Evolutionary conservation across 2,329 filamentous ascomycete genomes (phyloP).

Genomic region (Aspergillus fijiensis): DNA sequence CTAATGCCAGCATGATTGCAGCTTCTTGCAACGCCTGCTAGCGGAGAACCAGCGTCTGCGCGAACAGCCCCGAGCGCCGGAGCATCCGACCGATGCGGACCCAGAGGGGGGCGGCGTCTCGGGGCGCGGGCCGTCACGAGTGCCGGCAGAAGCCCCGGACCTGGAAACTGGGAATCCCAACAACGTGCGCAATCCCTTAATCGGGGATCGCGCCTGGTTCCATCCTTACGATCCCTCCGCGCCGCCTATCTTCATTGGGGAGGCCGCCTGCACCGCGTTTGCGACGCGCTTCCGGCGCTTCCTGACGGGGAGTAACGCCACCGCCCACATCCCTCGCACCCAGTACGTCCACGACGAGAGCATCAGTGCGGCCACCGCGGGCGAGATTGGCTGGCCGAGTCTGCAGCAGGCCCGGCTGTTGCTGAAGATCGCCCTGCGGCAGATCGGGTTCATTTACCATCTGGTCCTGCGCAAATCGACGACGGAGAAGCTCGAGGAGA

Average conservation of each 20-base stretch:
- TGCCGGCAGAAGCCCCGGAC: slow-evolving; percentile 26
- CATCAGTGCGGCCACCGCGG: slow-evolving; percentile 29
- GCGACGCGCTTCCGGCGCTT: slow-evolving; percentile 41
- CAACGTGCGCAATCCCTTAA: slow-evolving; percentile 34
- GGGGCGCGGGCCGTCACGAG: slow-evolving; percentile 16
- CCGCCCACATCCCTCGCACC: slow-evolving; percentile 35
- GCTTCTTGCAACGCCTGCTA: slow-evolving; percentile 37
- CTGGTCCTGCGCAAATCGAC: slow-evolving; percentile 39
- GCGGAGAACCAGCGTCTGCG: slow-evolving; percentile 34
- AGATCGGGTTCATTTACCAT: slow-evolving; percentile 39
- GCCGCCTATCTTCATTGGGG: slow-evolving; percentile 40
- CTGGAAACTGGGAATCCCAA: slow-evolving; percentile 24
- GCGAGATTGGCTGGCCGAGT: slow-evolving; percentile 36
- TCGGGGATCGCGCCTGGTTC: slow-evolving; percentile 40
- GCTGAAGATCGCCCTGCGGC: slow-evolving; percentile 38
- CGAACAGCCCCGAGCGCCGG: slow-evolving; percentile 31
- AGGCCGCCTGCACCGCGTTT: slow-evolving; percentile 43
- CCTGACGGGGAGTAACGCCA: slow-evolving; percentile 32
- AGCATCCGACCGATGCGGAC: slow-evolving; percentile 24
- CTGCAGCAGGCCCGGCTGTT: slow-evolving; percentile 38
- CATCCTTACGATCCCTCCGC: slow-evolving; percentile 36
- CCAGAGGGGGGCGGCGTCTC: slow-evolving; percentile 16
- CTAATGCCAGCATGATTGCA: slow-evolving; percentile 6
- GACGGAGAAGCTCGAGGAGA: slow-evolving; percentile 41
- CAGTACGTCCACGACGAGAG: slow-evolving; percentile 35